Percentiles rank a stretch among this genome's conserved stretches.
These are phyloP conservation scores for Fonsecaea pedrosoi DNA, from an alignment of 2,329 filamentous ascomycete species.

Conservation along the genomic window DNA sequence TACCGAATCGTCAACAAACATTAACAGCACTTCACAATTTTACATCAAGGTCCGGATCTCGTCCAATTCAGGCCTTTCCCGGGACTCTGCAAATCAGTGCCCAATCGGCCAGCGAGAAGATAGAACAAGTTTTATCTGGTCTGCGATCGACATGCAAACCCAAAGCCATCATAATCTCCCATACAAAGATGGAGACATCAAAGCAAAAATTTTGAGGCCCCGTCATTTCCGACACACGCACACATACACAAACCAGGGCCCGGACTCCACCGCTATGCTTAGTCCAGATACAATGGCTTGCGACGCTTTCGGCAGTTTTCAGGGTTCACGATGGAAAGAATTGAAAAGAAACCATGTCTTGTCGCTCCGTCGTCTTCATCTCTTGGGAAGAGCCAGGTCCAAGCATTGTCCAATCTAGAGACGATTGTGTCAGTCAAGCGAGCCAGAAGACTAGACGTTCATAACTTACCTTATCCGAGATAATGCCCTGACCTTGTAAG, in stretches of 20 bases:
- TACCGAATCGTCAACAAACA: constrained; percentile 6
- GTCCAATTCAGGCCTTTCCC: background rate
- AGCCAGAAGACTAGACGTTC: background rate
- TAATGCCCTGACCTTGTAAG: constrained; percentile 67
- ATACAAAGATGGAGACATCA: constrained; percentile 1
- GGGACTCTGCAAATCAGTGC: background rate
- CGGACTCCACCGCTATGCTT: constrained; percentile 34
- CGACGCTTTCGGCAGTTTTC: constrained; percentile 1
- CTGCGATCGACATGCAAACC: background rate
- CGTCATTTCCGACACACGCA: background rate
- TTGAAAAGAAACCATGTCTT: constrained; percentile 16
- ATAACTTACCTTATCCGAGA: constrained; percentile 59
- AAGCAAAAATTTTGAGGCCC: background rate
- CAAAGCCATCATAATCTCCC: background rate
- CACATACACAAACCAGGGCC: constrained; percentile 4
- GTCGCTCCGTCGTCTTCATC: constrained; percentile 18
- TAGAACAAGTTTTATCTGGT: constrained; percentile 1
- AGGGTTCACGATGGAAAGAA: constrained; percentile 16
- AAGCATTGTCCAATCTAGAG: constrained; percentile 34
- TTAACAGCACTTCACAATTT: background rate
- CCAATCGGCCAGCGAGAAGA: constrained; percentile 8
- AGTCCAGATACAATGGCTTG: constrained; percentile 21
- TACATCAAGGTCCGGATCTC: background rate
- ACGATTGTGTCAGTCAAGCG: constrained; percentile 22
- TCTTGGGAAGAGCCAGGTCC: constrained; percentile 26